These are phyloP conservation scores for Leccinum variicolor DNA, from an alignment of 768 basidiomycete genomes.

Conservation along the genomic window DNA sequence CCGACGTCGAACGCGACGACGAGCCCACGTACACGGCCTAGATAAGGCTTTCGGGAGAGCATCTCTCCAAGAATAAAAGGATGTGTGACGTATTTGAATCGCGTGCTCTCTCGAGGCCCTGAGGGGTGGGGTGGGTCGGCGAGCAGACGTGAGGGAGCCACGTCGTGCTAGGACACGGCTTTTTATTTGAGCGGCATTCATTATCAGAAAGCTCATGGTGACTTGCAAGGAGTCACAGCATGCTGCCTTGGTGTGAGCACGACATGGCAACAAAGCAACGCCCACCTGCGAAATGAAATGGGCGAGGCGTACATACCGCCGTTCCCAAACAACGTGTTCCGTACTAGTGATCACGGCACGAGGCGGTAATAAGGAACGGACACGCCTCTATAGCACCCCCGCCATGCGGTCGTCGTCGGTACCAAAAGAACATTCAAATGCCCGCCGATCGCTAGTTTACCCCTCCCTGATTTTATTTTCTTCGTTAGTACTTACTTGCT, in stretches of 20 bases:
- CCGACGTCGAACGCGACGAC: conserved; percentile 41
- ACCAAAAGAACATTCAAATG: conserved; percentile 26
- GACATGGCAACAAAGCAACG: conserved; percentile 2
- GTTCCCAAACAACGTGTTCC: conserved; percentile 18
- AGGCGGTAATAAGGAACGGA: conserved; percentile 11
- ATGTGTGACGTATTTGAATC: neutral
- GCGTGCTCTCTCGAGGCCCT: neutral
- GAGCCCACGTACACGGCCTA: conserved; percentile 34
- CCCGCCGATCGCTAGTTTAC: conserved; percentile 12
- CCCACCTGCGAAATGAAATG: conserved; percentile 17
- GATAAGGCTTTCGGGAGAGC: conserved; percentile 36
- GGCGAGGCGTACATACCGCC: conserved; percentile 11
- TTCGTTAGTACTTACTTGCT: conserved; percentile 12
- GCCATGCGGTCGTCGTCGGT: conserved; percentile 24
- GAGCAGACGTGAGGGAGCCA: neutral
- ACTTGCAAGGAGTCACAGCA: too few species aligned
- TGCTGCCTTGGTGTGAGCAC: neutral
- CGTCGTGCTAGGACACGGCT: neutral
- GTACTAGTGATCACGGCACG: conserved; percentile 11
- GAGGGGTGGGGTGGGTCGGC: neutral
- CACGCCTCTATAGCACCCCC: conserved; percentile 22
- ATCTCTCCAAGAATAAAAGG: conserved; percentile 10
- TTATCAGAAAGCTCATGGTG: neutral
- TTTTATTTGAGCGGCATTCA: conserved; percentile 24
- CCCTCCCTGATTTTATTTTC: neutral